Evolutionary conservation across 345 rosid genomes (phyloP), one percentile per base, ranked within the genome.

Genomic region (Camelina hispida): DNA sequence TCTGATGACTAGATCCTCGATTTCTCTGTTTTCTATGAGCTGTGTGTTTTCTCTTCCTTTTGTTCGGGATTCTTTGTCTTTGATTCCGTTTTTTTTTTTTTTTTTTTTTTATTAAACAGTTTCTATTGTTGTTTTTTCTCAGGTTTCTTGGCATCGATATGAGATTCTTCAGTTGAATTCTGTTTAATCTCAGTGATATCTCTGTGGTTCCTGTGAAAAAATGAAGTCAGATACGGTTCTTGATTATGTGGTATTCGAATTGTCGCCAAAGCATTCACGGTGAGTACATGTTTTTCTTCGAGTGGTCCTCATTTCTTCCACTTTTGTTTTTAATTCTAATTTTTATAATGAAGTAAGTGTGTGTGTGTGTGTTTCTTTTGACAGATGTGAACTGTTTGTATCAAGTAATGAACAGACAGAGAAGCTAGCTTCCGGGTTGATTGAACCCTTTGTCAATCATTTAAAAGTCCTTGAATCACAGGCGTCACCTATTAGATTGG

Each of bases 341-440:
- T 28, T 28, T 28, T 28, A 4, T 28, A 28, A 28, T 4, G 5
- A 43, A 15, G 25, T 0, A 43, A 42, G 13, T 22, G 38, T 67
- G 48, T 25, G 28, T 25, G 28, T 25, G 28, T 25, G 28, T 47
- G 12, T 62, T 38, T 43, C 38, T 43, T 62, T 62, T 43, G 35
- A 55, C 67, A 77, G 76, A 63, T 95, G 98, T 67, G 96, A 90
- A 54, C 30, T 95, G 74, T 83, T 87, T 80, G 87, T 85, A 48
- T 87, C 96, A 1, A 89, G 93, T 46, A 71, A 83, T 69, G 96
- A 96, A 48, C 79, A 73, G 67, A 88, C 77, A 3, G 97, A 93
- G 85, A 95, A 90, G 83, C 87, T 95, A 55, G 94, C 90, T 61
- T 92, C 99, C 0, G 98, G 97, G 68, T 66, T 85, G 34, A 84